Percentiles rank a stretch among this genome's conserved stretches.
These are phyloP conservation scores for Phytophthora lateralis DNA, from an alignment of 352 stramenopile species.

Conservation along the genomic window DNA sequence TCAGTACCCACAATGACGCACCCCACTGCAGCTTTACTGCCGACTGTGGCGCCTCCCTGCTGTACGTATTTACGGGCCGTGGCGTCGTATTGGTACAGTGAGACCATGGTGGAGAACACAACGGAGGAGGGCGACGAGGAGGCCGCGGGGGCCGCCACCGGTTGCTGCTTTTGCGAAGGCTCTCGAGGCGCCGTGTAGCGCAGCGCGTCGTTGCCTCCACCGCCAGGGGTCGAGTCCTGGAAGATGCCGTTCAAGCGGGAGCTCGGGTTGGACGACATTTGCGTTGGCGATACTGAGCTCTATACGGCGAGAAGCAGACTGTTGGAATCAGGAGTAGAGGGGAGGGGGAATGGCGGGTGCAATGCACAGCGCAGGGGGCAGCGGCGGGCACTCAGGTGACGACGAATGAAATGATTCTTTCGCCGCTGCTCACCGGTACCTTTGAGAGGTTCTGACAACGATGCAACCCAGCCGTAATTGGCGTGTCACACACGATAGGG, in stretches of 20 bases:
- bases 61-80: slow-evolving; percentile 64
- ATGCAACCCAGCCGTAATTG: slow-evolving; percentile 19
- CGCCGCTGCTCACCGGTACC: slow-evolving; percentile 14
- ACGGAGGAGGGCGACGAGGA: slow-evolving; percentile 42
- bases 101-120: slow-evolving; percentile 71
- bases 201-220: slow-evolving; percentile 66
- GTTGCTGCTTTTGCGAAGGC: slow-evolving; percentile 43
- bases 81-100: slow-evolving; percentile 78
- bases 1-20: slow-evolving; percentile 77
- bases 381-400: neutral
- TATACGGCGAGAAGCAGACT: neutral
- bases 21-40: slow-evolving; percentile 48
- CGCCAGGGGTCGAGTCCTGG: slow-evolving; percentile 35
- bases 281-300: slow-evolving; percentile 1
- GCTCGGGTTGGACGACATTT: slow-evolving; percentile 52
- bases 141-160: slow-evolving; percentile 20
- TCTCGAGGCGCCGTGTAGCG: slow-evolving; percentile 73
- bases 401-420: slow-evolving; percentile 13
- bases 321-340: neutral
- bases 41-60: slow-evolving; percentile 40
- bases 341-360: slow-evolving; percentile 1
- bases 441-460: slow-evolving; percentile 19
- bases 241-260: slow-evolving; percentile 66
- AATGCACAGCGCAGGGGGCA: neutral
- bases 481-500: slow-evolving; percentile 29